phyloP scores from a whole-genome alignment of 2,329 filamentous ascomycete genomes.

The Colletotrichum chrysophilum region DNA sequence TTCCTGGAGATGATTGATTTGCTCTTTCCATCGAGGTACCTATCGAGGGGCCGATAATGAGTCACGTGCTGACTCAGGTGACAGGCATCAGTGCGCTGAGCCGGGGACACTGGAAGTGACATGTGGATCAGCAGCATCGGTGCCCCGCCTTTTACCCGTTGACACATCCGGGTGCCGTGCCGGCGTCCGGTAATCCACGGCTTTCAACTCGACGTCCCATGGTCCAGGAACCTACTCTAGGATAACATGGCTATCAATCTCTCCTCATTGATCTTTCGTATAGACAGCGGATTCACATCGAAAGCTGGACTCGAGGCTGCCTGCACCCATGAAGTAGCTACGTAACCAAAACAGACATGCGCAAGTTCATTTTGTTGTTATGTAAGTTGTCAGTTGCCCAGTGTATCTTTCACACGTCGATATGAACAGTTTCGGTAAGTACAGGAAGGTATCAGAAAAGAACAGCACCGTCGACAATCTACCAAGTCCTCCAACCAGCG shows the following conservation, averaged over 20 bases:
- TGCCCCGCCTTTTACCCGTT: background rate
- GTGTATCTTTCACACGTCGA: background rate
- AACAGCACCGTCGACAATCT: background rate
- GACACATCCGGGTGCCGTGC: background rate
- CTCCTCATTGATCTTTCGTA: no score
- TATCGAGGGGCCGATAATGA: background rate
- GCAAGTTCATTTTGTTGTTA: background rate
- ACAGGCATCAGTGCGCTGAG: rapidly evolving
- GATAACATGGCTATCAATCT: rapidly evolving
- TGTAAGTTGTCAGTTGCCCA: background rate
- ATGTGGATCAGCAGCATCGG: background rate
- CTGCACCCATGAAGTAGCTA: rapidly evolving
- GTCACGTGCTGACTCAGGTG: background rate
- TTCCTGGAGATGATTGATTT: background rate
- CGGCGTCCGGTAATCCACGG: background rate
- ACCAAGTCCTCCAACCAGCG: background rate
- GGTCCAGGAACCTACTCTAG: rapidly evolving
- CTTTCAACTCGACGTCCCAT: background rate
- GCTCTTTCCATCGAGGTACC: background rate
- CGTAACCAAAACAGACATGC: no score
- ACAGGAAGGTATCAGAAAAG: rapidly evolving
- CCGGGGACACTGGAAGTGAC: background rate
- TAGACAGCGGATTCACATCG: background rate
- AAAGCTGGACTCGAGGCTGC: background rate
- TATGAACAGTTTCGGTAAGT: background rate